These are phyloP conservation scores for Apostasia ramifera DNA, from an alignment of 106 monocot genomes.

Conservation along the genomic window DNA sequence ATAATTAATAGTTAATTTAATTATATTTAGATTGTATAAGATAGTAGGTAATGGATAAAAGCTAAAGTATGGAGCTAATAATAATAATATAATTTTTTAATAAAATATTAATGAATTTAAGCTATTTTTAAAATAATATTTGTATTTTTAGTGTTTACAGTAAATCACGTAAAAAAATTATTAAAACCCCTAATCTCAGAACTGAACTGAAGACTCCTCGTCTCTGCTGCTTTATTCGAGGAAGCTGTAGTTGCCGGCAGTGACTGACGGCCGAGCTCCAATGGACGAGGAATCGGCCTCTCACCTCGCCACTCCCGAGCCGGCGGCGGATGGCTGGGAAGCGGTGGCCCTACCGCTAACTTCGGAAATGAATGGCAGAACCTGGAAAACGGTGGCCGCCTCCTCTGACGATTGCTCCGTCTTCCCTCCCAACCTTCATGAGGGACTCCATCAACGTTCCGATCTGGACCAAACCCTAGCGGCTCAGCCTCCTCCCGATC, in stretches of 20 bases:
- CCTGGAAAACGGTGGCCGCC: slow-evolving; percentile 13
- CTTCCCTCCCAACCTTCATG: slow-evolving; percentile 42
- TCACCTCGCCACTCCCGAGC: background rate
- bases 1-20: no score
- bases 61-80: no score
- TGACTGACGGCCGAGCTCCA: background rate
- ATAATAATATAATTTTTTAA: no score
- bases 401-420: slow-evolving; percentile 18
- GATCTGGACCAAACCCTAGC: slow-evolving; percentile 5
- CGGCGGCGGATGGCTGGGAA: background rate
- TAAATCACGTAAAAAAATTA: no score
- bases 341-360: background rate
- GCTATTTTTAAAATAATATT: no score
- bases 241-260: background rate
- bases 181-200: no score
- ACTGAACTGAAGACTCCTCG: no score
- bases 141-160: no score
- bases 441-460: slow-evolving; percentile 24
- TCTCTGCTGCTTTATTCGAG: no score
- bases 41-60: no score
- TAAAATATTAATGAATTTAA: no score
- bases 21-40: no score
- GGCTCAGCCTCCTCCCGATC: background rate
- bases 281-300: background rate
- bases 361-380: background rate